Evolutionary conservation across 2,329 filamentous ascomycete species (phyloP), one percentile per base, ranked within the genome.

Genomic region (Exserohilum rostratum): DNA sequence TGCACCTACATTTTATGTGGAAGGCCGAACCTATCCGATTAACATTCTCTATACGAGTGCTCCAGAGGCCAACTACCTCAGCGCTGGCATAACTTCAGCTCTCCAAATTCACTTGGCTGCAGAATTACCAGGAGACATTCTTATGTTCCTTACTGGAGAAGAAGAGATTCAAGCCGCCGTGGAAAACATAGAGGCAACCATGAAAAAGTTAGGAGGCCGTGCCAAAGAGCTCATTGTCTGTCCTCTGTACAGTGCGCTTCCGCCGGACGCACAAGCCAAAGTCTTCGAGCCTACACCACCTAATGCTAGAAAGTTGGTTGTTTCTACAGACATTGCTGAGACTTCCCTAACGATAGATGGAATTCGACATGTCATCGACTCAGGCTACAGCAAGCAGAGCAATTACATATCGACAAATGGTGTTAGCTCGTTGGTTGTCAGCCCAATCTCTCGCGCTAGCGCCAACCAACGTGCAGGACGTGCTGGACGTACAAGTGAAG

Each of bases 241-340:
- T 69, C 95, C 95, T 3, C 96, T 99, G 51, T 99, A 99, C 71
- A 90, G 92, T 68, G 96, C 96, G 67, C 78, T 99, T 34, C 93
- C 93, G 0, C 92, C 91, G 0, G 93, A 98, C 54, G 78, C 96
- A 1, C 95, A 99, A 72, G 86, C 89, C 43, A 93, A 93, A 72
- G 96, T 98, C 62, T 99, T 99, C 68, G 91, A 96, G 67, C 92
- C 93, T 0, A 96, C 93, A 0, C 93, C 95, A 0, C 85, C 89
- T 0, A 88, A 88, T 15, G 88, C 90, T 0, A 85, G 95, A 25
- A 99, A 98, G 72, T 91, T 98, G 0, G 91, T 99, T 0, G 78
- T 98, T 33, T 92, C 93, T 0, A 98, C 95, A 2, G 99, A 99
- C 71, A 98, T 99, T 74, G 95, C 95, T 2, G 95, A 99, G 75